phyloP scores from a whole-genome alignment of 2,329 filamentous ascomycete genomes.

The Chaetomiaceae sp. region DNA sequence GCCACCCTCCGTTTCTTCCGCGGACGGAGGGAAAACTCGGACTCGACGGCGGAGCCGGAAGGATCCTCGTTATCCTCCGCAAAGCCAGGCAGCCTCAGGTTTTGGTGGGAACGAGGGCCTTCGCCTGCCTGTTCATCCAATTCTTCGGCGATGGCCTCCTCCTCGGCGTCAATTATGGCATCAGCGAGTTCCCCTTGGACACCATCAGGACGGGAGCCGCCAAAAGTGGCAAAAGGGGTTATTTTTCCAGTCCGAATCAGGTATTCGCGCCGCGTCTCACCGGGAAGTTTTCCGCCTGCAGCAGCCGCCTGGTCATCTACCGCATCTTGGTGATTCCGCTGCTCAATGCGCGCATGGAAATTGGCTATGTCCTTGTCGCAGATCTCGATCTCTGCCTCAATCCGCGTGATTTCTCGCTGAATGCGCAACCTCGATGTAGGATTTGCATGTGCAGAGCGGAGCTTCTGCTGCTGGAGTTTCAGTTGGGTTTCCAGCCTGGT shows the following conservation, averaged over 20 bases:
- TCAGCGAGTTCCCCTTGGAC: constrained; percentile 68
- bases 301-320: constrained; percentile 33
- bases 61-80: constrained; percentile 44
- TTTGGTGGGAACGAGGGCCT: constrained; percentile 63
- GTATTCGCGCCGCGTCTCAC: constrained; percentile 82
- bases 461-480: constrained; percentile 46
- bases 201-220: constrained; percentile 56
- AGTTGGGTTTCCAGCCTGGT: constrained; percentile 63
- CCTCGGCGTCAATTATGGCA: constrained; percentile 76
- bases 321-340: constrained; percentile 58
- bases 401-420: constrained; percentile 60
- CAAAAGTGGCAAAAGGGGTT: constrained; percentile 84
- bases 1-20: constrained; percentile 51
- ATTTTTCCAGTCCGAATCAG: constrained; percentile 96
- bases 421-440: constrained; percentile 53
- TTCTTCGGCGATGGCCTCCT: constrained; percentile 57
- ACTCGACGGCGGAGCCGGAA: constrained; percentile 36
- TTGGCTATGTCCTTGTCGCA: constrained; percentile 71
- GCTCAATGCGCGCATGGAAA: constrained; percentile 75
- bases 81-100: constrained; percentile 70
- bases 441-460: constrained; percentile 42
- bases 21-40: constrained; percentile 55
- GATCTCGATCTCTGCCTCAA: constrained; percentile 60
- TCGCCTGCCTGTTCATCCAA: constrained; percentile 41
- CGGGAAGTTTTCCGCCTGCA: constrained; percentile 51